phyloP scores from a whole-genome alignment of 2,329 filamentous ascomycete species.

The Xylaria hypoxylon region DNA sequence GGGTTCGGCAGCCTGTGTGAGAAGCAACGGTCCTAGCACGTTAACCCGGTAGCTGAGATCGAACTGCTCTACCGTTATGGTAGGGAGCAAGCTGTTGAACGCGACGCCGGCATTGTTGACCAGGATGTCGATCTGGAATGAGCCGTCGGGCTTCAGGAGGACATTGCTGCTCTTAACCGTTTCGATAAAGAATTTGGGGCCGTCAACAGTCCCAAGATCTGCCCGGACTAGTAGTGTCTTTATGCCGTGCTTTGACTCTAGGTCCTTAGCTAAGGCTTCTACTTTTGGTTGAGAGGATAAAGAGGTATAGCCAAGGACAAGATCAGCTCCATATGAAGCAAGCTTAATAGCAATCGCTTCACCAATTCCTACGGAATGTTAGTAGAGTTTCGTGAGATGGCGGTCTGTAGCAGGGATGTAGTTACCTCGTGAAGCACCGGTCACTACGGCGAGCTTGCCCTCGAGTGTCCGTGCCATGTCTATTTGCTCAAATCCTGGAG shows the following conservation, averaged over 20 bases:
- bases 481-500: background rate
- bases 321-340: slow-evolving; percentile 75
- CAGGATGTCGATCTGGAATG: slow-evolving; percentile 81
- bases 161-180: slow-evolving; percentile 69
- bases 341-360: slow-evolving; percentile 72
- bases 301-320: slow-evolving; percentile 77
- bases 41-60: slow-evolving; percentile 81
- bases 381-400: background rate
- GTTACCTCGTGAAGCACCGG: slow-evolving; percentile 81
- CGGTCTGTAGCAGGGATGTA: background rate
- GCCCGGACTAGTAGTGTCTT: slow-evolving; percentile 74
- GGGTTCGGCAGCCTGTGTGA: slow-evolving; percentile 78
- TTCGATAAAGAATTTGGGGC: slow-evolving; percentile 69
- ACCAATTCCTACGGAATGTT: slow-evolving; percentile 72
- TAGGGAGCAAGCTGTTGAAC: slow-evolving; percentile 72
- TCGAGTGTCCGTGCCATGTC: slow-evolving; percentile 61
- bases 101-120: slow-evolving; percentile 86
- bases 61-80: slow-evolving; percentile 73
- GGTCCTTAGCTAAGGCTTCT: slow-evolving; percentile 71
- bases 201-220: slow-evolving; percentile 73
- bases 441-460: slow-evolving; percentile 82
- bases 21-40: slow-evolving; percentile 81
- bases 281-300: slow-evolving; percentile 56
- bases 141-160: slow-evolving; percentile 47
- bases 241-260: slow-evolving; percentile 69